Base-by-base conservation (phyloP, 2,329 filamentous ascomycete species). In the Stemphylium lycopersici region DNA sequence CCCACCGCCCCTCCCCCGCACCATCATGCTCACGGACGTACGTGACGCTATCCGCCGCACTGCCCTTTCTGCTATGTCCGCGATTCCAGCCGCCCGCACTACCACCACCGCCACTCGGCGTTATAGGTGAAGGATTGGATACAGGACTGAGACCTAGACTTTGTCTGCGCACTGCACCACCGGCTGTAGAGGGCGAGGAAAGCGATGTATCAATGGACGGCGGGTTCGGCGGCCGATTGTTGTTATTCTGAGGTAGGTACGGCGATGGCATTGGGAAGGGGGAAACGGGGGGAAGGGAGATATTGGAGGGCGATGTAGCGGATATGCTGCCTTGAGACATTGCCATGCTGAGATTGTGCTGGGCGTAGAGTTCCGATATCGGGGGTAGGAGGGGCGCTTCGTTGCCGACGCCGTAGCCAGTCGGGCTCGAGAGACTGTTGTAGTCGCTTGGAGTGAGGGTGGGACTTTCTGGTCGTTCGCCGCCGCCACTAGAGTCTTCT, bases 31-130 rank as follows among this genome's bases (percentile, higher is more conserved):
- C 82, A n/a, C 78, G 73, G 2, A 83, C 79, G 70, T 91, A 91
- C 6, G 87, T 87, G 31, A 91, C 85, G 58, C 87, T 89, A 61
- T 90, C 88, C 1, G 86, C 71, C 16, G 71, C 88, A 44, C 82
- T 78, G 7, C 74, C 75, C 39, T 74, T 78, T 20, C 78, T 58
- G 16, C 67, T 68, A 54, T 76, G 74, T 3, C 67, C 66, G 8
- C 59, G 57, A 45, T 66, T 61, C 72, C 71, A 75, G 3, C 58
- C 60, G 26, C 44, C 45, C 4, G 33, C 32, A 32, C 45, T 47
- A n/a, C 40, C 36, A 12, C 59, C 53, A 10, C 59, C 53, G 6
- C 68, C 70, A 22, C 59, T 56, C 1, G 72, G 71, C 1, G 71
- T 75, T 20, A 70, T 61, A 4, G 71, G 71, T 33, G 64, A 69